phyloP scores from a whole-genome alignment of 371 early-diverging fungal genomes.

The Paraphysoderma sedebokerense region DNA sequence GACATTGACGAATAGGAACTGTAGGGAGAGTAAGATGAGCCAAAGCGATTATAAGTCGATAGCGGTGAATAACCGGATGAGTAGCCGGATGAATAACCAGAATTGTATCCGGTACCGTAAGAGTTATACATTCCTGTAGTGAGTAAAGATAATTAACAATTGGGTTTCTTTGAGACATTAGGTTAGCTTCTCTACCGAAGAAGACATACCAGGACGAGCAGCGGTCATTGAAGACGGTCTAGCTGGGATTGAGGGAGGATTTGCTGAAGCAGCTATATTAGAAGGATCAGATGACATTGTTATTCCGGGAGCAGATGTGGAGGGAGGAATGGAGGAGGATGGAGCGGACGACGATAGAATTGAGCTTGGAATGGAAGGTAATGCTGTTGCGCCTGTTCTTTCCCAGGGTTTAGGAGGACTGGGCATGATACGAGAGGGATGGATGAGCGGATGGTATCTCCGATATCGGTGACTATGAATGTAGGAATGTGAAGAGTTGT shows the following conservation, averaged over 20 bases:
- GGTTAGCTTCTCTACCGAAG: background rate
- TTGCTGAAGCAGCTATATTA: slow-evolving; percentile 6
- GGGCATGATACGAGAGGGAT: no score
- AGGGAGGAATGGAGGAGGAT: slow-evolving; percentile 4
- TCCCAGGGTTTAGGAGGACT: slow-evolving; percentile 96
- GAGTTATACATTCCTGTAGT: slow-evolving; percentile 7
- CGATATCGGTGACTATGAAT: no score
- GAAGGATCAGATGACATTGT: slow-evolving; percentile 6
- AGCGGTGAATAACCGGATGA: background rate
- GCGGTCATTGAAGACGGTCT: slow-evolving; percentile 12
- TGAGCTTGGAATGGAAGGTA: no score
- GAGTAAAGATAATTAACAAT: background rate
- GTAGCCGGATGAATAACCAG: background rate
- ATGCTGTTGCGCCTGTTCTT: slow-evolving; percentile 18
- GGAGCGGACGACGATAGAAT: slow-evolving; percentile 8
- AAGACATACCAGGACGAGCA: slow-evolving; percentile 2
- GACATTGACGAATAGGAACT: background rate
- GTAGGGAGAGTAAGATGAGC: background rate
- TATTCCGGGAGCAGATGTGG: slow-evolving; percentile 14
- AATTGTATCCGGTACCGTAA: slow-evolving; percentile 10
- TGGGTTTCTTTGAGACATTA: background rate
- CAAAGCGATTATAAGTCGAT: background rate
- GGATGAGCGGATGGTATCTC: no score
- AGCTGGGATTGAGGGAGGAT: slow-evolving; percentile 13
- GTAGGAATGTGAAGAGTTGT: no score